Evolutionary conservation across 768 basidiomycete genomes (phyloP), one percentile per base, ranked within the genome.

Genomic region (Lactarius hatsudake): DNA sequence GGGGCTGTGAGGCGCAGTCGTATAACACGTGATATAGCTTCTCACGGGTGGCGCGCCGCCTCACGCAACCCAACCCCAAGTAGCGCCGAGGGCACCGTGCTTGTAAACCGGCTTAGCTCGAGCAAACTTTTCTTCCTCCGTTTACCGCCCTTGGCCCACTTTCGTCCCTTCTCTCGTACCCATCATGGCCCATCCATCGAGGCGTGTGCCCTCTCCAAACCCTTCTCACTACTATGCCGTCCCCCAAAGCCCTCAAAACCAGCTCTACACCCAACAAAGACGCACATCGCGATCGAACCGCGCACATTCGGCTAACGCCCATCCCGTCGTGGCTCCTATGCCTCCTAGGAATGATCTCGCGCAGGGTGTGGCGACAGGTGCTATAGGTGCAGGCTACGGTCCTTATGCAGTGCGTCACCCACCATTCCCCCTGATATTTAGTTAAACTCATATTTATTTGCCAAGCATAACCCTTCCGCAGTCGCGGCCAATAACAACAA

Each of bases 341-440:
- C 63, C 77, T 74, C 65, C 71, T 70, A 67, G 82, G 81, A 70
- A 81, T 60, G 85, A 85, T 26, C 87, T 90, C 56, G 84, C 88
- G 12, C 87, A 86, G 69, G 88, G 90, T 56, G 91, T 94, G n/a
- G 91, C 90, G 0, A 88, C 83, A 36, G 93, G 92, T 9, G 80
- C 81, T 40, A 90, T 94, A 73, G 93, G 93, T 5, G 84, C 85
- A 30, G 87, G 86, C 20, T 94, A 93, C 80, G 93, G 93, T 13
- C 93, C 93, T 30, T 94, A 94, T 79, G 87, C 91, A n/a, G 92
- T 93, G 71, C 62, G 76, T 72, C 51, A 38, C 30, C 53, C 42
- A 18, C 30, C 61, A 32, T 5, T 28, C 30, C 23, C 38, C 26
- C 26, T 38, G 10, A n/a, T 15, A 20, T 40, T 28, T 26, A 3